phyloP scores from a whole-genome alignment of 2,329 filamentous ascomycete genomes.

The Dendrostoma leiphaemia region DNA sequence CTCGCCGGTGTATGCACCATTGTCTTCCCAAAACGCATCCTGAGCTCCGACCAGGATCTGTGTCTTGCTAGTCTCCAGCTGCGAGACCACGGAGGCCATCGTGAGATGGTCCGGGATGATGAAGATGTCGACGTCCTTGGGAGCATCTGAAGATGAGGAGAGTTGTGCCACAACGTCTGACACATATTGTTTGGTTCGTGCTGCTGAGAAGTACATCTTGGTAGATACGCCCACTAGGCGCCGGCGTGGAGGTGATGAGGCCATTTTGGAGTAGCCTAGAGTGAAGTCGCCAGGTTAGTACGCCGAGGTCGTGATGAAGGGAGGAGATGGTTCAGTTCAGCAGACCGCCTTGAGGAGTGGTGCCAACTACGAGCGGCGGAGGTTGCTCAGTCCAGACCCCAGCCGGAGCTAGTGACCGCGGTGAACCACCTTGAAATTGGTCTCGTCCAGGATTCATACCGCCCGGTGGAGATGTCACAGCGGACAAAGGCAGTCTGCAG shows the following conservation, averaged over 20 bases:
- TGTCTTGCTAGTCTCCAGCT: constrained; percentile 42
- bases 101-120: constrained; percentile 77
- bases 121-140: constrained; percentile 65
- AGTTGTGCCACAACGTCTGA: constrained; percentile 45
- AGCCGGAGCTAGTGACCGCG: too few relatives aligned
- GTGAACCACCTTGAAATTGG: too few relatives aligned
- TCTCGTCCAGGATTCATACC: too few relatives aligned
- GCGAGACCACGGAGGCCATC: constrained; percentile 50
- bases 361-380: too few relatives aligned
- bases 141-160: constrained; percentile 37
- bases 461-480: too few relatives aligned
- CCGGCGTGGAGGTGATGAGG: constrained; percentile 41
- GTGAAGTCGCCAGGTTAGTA: too few relatives aligned
- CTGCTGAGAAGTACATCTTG: constrained; percentile 68
- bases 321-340: too few relatives aligned
- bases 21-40: constrained; percentile 68
- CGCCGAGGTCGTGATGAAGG: too few relatives aligned
- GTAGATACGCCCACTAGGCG: constrained; percentile 63
- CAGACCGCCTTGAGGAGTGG: too few relatives aligned
- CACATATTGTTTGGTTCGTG: constrained; percentile 58
- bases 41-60: constrained; percentile 70
- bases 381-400: too few relatives aligned
- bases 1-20: constrained; percentile 75
- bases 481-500: too few relatives aligned
- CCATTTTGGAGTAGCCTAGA: constrained; percentile 21